Evolutionary conservation across 192 early-diverging fungal species (phyloP).

Genomic region (Chytriomyces hyalinus): DNA sequence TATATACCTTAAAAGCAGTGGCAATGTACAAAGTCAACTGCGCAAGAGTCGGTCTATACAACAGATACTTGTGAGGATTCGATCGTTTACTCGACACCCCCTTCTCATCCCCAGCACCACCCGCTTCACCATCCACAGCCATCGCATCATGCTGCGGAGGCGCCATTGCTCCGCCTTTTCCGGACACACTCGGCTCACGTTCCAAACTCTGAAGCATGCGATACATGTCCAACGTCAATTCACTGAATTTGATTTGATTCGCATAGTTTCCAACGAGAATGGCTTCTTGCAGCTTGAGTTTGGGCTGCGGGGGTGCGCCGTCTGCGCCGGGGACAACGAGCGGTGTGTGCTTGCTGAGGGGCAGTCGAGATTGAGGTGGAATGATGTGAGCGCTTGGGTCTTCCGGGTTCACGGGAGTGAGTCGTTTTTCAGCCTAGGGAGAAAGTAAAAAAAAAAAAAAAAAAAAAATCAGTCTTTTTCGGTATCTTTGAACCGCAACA

Average conservation of each 20-base stretch:
- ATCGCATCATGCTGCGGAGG: slow-evolving; percentile 44
- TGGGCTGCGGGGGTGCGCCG: slow-evolving; percentile 48
- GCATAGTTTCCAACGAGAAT: slow-evolving; percentile 95
- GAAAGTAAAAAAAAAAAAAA: not conserved
- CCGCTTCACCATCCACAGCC: slow-evolving; percentile 51
- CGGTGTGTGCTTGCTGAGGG: not conserved
- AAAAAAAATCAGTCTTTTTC: slow-evolving; percentile 8
- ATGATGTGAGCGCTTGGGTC: slow-evolving; percentile 24
- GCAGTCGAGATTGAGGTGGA: slow-evolving; percentile 19
- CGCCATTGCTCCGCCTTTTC: not conserved
- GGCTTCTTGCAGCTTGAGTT: slow-evolving; percentile 84
- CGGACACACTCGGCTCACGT: slow-evolving; percentile 60
- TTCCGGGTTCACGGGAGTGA: slow-evolving; percentile 64
- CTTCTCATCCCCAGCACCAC: slow-evolving; percentile 32
- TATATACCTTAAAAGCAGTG: slow-evolving; percentile 85
- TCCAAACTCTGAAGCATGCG: slow-evolving; percentile 94
- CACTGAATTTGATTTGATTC: slow-evolving; percentile 97
- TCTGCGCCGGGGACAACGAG: slow-evolving; percentile 61
- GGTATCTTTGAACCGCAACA: not conserved
- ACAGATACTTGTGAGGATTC: slow-evolving; percentile 92
- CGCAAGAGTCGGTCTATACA: slow-evolving; percentile 89
- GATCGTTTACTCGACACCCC: slow-evolving; percentile 45
- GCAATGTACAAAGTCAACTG: slow-evolving; percentile 91
- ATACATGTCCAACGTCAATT: slow-evolving; percentile 96
- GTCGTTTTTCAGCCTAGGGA: slow-evolving; percentile 77